Evolutionary conservation across 1,284 basidiomycete genomes (phyloP).

Genomic region (Phenoliferia sp.): DNA sequence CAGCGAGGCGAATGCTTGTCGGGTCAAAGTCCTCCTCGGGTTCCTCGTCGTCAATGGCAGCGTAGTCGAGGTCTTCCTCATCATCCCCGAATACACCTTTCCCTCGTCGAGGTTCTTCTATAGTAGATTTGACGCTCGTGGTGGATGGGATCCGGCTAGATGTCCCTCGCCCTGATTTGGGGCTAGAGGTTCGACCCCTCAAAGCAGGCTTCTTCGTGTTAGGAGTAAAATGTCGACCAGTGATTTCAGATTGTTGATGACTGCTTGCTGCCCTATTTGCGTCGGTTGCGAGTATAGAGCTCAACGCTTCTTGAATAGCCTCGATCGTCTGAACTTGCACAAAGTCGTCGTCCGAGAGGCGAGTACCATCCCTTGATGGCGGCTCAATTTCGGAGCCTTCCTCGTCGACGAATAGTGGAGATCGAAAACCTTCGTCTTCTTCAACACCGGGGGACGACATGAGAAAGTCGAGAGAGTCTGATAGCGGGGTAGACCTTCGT

Average conservation of each 20-base stretch:
- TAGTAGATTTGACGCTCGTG: not conserved
- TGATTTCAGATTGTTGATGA: not conserved
- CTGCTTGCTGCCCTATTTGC: not conserved
- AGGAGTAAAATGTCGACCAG: not conserved
- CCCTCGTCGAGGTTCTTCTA: not conserved
- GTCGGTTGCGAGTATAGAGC: slow-evolving; percentile 57
- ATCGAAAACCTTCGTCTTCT: slow-evolving; percentile 5
- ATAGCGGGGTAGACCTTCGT: not conserved
- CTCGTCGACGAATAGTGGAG: slow-evolving; percentile 30
- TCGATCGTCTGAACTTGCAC: slow-evolving; percentile 74
- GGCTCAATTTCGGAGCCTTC: not conserved
- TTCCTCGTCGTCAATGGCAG: not conserved
- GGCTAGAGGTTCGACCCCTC: not conserved
- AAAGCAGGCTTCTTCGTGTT: not conserved
- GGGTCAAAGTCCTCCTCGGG: slow-evolving; percentile 17
- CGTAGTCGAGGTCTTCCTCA: not conserved
- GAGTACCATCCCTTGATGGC: not conserved
- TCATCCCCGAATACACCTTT: slow-evolving; percentile 44
- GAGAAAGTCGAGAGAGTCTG: slow-evolving; percentile 32
- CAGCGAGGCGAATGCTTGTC: slow-evolving; percentile 62
- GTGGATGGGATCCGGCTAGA: slow-evolving; percentile 2
- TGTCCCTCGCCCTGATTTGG: too few relatives aligned
- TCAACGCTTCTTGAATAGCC: slow-evolving; percentile 87
- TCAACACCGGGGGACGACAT: slow-evolving; percentile 16
- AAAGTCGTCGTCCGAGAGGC: slow-evolving; percentile 48